Percentiles rank a stretch among this genome's conserved stretches.
These are phyloP conservation scores for Miamiensis avidus DNA, from an alignment of 169 alveolate species.

Conservation along the genomic window DNA sequence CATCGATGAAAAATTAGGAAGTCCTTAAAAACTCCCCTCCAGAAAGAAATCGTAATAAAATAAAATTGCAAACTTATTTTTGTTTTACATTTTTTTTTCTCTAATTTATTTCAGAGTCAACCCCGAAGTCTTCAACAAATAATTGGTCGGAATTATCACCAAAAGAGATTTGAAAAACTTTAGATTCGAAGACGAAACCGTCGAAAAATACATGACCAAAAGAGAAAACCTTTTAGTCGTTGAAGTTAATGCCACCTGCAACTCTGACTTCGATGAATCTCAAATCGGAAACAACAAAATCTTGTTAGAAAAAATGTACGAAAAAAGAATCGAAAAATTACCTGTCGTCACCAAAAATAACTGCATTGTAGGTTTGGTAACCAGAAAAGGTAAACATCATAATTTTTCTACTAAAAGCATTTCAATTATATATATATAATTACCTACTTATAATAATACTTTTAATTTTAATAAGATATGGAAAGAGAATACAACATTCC, in stretches of 20 bases:
- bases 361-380: conserved; percentile 31
- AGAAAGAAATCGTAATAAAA: too few species aligned
- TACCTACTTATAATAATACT: too few species aligned
- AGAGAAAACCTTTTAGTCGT: conserved; percentile 4
- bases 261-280: not conserved
- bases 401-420: too few species aligned
- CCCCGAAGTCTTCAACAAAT: too few species aligned
- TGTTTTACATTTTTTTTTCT: too few species aligned
- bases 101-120: not conserved
- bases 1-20: not conserved
- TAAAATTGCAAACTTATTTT: too few species aligned
- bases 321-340: conserved; percentile 33
- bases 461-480: conserved; percentile 6
- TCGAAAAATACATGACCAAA: conserved; percentile 30
- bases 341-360: conserved; percentile 31
- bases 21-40: conserved; percentile 21
- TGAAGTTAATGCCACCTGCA: not conserved
- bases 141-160: conserved; percentile 36
- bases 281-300: conserved; percentile 3
- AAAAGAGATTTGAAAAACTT: conserved; percentile 33
- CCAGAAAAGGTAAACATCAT: conserved; percentile 35
- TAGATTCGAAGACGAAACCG: conserved; percentile 5
- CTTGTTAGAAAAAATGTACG: conserved; percentile 18
- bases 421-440: too few species aligned
- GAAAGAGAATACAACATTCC: not conserved